A percentile compares a stretch with the other conserved stretches of the same genome.
Conservation (phyloP, 768 basidiomycete genomes). For the Paxillus involutus region DNA sequence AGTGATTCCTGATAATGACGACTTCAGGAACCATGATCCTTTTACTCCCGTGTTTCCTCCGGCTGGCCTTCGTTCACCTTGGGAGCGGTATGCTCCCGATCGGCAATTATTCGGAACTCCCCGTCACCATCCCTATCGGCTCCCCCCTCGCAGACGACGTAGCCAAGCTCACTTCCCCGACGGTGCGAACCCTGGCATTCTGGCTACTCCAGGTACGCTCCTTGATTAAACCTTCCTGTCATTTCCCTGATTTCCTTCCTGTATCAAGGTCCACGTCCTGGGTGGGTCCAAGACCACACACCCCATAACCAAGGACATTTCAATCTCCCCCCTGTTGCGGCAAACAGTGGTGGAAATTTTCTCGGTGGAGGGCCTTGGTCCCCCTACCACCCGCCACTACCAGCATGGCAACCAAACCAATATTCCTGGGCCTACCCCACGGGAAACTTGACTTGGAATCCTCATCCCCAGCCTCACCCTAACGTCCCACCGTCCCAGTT, state of each 20-base stretch:
- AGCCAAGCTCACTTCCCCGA: slow-evolving; percentile 14
- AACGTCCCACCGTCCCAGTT: neutral
- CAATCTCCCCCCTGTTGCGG: neutral
- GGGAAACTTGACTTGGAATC: slow-evolving; percentile 27
- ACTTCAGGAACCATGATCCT: slow-evolving; percentile 15
- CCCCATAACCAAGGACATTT: neutral
- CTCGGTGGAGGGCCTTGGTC: slow-evolving; percentile 1
- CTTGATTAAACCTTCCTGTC: neutral
- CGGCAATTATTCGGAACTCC: slow-evolving; percentile 16
- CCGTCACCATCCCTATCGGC: neutral
- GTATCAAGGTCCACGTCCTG: neutral
- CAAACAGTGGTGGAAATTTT: neutral
- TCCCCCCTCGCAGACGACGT: slow-evolving; percentile 4
- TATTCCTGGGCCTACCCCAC: slow-evolving; percentile 24
- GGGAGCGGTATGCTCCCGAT: neutral
- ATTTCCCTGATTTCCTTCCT: slow-evolving; percentile 3
- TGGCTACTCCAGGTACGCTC: slow-evolving; percentile 14
- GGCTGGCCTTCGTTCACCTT: neutral
- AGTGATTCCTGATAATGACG: slow-evolving; percentile 6
- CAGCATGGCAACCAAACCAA: slow-evolving; percentile 20
- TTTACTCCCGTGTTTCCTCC: slow-evolving; percentile 22
- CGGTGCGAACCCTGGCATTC: slow-evolving; percentile 21
- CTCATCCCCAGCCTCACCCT: slow-evolving; percentile 18
- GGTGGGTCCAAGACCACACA: neutral
- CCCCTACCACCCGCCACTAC: slow-evolving; percentile 1